Percentiles rank a stretch among this genome's conserved stretches.
phyloP scores from a whole-genome alignment of 148 eudicot genomes.

The Limonium bicolor region DNA sequence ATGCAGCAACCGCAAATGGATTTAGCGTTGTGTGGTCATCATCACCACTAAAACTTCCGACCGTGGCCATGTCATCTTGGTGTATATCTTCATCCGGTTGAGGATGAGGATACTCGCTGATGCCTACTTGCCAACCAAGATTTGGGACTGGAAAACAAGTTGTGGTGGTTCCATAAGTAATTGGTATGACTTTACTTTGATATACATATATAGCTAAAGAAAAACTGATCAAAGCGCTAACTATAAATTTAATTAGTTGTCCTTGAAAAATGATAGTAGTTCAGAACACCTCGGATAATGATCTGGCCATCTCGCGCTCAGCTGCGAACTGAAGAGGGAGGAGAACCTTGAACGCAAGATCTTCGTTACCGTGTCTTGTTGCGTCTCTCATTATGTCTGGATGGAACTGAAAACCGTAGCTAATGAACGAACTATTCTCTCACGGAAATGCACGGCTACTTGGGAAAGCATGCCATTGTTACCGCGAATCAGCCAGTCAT shows the following conservation, averaged over 20 bases:
- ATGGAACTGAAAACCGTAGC: conserved; percentile 87
- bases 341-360: conserved; percentile 84
- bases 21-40: too few relatives aligned
- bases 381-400: too few relatives aligned
- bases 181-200: neutral
- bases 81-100: conserved; percentile 5
- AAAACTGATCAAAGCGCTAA: neutral
- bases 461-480: conserved; percentile 57
- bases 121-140: conserved; percentile 63
- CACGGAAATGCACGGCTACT: conserved; percentile 78
- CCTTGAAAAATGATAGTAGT: neutral
- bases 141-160: conserved; percentile 32
- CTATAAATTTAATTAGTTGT: neutral
- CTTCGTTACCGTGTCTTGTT: too few relatives aligned
- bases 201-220: neutral
- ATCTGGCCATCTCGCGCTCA: conserved; percentile 88
- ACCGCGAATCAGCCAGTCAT: conserved; percentile 79
- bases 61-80: too few relatives aligned
- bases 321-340: conserved; percentile 94
- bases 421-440: conserved; percentile 50
- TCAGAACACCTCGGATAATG: conserved; percentile 50
- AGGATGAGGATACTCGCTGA: conserved; percentile 79
- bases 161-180: neutral
- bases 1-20: conserved; percentile 23
- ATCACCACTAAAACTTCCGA: too few relatives aligned